Base-by-base conservation (phyloP, 2,329 filamentous ascomycete species). In the Phyllosticta citribraziliensis region DNA sequence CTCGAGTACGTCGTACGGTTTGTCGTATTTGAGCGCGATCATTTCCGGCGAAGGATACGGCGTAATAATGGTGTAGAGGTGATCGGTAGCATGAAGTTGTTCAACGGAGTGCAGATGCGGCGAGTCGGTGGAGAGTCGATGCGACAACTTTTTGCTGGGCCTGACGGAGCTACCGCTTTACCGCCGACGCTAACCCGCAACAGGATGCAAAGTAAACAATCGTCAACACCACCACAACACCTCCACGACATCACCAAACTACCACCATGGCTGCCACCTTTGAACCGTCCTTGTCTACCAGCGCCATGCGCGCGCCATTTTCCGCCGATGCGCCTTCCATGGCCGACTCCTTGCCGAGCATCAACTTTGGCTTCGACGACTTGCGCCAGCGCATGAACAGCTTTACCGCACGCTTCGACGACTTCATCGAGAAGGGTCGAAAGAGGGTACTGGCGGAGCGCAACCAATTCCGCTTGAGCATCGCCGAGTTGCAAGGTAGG, bases 311-410 rank as follows among this genome's bases (percentile, higher is more conserved):
- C 67, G 83, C 82, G 65, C 82, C 83, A 17, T 76, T 83, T 64
- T 64, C 64, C 40, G 79, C 84, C 51, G 77, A 79, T 55, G 83
- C 80, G 52, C 82, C 85, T 14, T 88, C 86, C 6, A 84, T 89
- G 77, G 87, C 86, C 52, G 88, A 91, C 72, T 84, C 85, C 56
- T 84, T 99, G 9, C 94, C 94, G 40, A 89, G 83, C 72, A 89
- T 96, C 74, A 91, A 96, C 75, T 97, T 99, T 74, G 91, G 91
- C 62, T 97, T 97, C 74, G 92, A 97, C 68, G 91, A 97, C 67
- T 77, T 99, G 71, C 92, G 93, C 75, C 91, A 93, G 70, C 89
- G 91, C 75, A 97, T 99, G 94, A 83, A 87, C 59, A 90, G 89
- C 65, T 99, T 99, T 73, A 97, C 89, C 0, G 82, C 85, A 9